These are phyloP conservation scores for Microdochium bolleyi DNA, from an alignment of 2,329 filamentous ascomycete genomes.

Conservation along the genomic window DNA sequence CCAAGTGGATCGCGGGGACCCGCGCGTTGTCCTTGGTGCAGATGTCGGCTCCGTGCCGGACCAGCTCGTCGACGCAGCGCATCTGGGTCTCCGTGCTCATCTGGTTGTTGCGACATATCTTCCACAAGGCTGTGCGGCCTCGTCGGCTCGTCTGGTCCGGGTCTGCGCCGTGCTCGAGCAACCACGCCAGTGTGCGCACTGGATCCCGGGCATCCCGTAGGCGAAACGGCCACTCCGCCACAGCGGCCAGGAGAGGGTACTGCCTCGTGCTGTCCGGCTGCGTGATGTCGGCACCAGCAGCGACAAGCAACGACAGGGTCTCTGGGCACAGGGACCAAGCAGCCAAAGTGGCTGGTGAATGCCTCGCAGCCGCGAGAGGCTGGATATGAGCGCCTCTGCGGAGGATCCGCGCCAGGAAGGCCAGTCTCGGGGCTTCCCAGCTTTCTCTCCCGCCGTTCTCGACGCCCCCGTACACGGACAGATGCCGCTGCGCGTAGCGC, in stretches of 20 bases:
- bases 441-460: background rate
- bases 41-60: background rate
- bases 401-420: background rate
- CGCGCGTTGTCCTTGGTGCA: background rate
- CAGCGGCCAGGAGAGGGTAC: background rate
- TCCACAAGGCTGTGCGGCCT: background rate
- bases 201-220: background rate
- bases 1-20: background rate
- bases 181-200: background rate
- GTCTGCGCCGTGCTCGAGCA: background rate
- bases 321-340: background rate
- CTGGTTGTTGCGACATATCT: background rate
- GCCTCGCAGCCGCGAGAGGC: background rate
- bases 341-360: background rate
- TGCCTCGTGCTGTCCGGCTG: background rate
- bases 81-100: background rate
- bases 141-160: background rate
- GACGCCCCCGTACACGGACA: background rate
- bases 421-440: background rate
- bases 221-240: background rate
- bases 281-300: background rate
- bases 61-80: background rate
- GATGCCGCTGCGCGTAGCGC: background rate
- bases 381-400: background rate
- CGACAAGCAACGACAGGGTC: background rate